Percentiles rank a stretch among this genome's conserved stretches.
Conservation (phyloP, 805 yeast genomes). For the Candida ovalis region DNA sequence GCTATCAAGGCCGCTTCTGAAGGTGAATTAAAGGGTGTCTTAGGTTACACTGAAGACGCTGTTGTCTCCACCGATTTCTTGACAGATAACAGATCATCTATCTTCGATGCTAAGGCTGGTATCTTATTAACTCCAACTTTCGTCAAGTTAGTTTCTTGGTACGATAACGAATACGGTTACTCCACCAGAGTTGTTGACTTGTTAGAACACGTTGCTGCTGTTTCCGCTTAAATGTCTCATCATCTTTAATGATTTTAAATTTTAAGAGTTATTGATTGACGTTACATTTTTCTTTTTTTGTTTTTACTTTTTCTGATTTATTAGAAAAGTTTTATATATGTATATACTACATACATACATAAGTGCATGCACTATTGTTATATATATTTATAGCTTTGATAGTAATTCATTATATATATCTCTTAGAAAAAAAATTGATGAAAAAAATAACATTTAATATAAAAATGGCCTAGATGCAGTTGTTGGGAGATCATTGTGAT, state of each 20-base stretch:
- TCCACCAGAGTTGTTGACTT: constrained; percentile 94
- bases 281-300: neutral
- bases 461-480: too few relatives aligned
- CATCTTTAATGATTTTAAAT: neutral
- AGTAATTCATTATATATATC: neutral
- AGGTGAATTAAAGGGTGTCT: constrained; percentile 72
- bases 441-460: too few relatives aligned
- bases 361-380: neutral
- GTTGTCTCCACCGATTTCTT: constrained; percentile 90
- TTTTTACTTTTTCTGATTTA: neutral
- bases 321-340: neutral
- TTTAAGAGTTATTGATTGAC: neutral
- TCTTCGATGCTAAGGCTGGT: constrained; percentile 91
- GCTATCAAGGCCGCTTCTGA: constrained; percentile 74
- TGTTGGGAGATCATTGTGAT: too few relatives aligned
- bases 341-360: neutral
- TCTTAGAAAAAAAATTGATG: too few relatives aligned
- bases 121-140: constrained; percentile 81
- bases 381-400: neutral
- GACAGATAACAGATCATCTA: constrained; percentile 78
- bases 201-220: constrained; percentile 73
- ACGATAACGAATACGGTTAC: constrained; percentile 96
- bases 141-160: constrained; percentile 91
- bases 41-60: constrained; percentile 90
- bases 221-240: constrained; percentile 23